Percentiles rank a stretch among this genome's conserved stretches.
phyloP scores from a whole-genome alignment of 352 stramenopile genomes.

The Salisapilia sapeloensis region DNA sequence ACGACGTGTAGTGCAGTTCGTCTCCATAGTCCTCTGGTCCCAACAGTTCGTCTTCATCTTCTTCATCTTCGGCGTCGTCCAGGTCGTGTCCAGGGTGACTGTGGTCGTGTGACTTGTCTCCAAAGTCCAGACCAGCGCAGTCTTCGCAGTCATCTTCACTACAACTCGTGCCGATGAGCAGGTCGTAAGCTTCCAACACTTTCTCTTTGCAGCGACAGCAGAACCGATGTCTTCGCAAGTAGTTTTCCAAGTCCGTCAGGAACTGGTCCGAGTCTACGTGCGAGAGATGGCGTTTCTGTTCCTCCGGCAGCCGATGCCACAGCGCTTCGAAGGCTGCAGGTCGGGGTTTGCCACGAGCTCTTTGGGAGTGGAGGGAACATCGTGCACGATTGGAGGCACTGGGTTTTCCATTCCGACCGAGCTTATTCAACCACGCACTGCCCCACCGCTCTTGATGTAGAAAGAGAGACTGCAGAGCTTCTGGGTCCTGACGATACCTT shows the following conservation, averaged over 20 bases:
- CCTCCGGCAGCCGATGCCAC: conserved; percentile 59
- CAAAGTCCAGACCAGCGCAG: conserved; percentile 61
- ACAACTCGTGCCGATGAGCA: conserved; percentile 70
- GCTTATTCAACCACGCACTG: conserved; percentile 30
- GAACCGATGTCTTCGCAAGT: conserved; percentile 72
- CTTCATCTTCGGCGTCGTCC: conserved; percentile 3
- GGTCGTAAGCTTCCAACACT: conserved; percentile 74
- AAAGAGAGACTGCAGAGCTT: conserved; percentile 56
- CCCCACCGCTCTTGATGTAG: conserved; percentile 61
- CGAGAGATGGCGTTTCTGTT: conserved; percentile 64
- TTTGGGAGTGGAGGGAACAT: conserved; percentile 64
- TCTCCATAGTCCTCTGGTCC: conserved; percentile 57
- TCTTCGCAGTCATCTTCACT: conserved; percentile 78
- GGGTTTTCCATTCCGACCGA: conserved; percentile 7
- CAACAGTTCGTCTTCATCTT: too few relatives aligned
- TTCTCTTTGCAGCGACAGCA: conserved; percentile 82
- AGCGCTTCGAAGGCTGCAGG: conserved; percentile 58
- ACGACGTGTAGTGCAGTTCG: conserved; percentile 74
- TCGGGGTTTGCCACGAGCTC: conserved; percentile 42
- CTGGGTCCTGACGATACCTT: conserved; percentile 39
- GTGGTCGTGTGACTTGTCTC: conserved; percentile 54
- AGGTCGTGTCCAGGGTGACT: conserved; percentile 8
- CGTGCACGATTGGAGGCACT: conserved; percentile 24
- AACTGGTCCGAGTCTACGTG: conserved; percentile 81
- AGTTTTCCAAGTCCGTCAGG: conserved; percentile 66